A percentile compares a stretch with the other conserved stretches of the same genome.
phyloP scores from a whole-genome alignment of 768 basidiomycete genomes.

The Macrolepiota dolichaula region DNA sequence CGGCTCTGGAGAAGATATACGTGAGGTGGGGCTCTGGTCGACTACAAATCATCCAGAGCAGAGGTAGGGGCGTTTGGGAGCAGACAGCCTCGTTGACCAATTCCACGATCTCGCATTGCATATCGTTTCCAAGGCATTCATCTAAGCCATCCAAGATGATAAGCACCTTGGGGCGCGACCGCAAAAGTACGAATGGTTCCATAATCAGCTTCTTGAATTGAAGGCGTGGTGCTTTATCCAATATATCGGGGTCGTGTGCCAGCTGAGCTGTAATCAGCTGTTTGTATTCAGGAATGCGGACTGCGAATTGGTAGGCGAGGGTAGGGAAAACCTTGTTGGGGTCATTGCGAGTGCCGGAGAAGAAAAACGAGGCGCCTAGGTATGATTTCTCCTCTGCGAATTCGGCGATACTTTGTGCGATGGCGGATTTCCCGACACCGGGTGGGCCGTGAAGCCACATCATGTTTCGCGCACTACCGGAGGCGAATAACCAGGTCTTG shows the following conservation, averaged over 20 bases:
- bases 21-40: constrained; percentile 11
- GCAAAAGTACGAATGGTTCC: background rate
- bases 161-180: background rate
- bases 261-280: background rate
- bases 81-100: background rate
- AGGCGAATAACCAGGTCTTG: background rate
- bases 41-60: constrained; percentile 11
- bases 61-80: background rate
- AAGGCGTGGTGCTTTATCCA: background rate
- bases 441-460: constrained; percentile 7
- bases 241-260: background rate
- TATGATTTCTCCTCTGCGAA: background rate
- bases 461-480: background rate
- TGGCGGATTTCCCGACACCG: constrained; percentile 4
- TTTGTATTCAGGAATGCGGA: background rate
- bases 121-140: constrained; percentile 10
- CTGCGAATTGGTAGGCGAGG: constrained; percentile 1
- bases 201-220: background rate
- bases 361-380: constrained; percentile 5
- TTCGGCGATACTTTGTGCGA: background rate
- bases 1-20: background rate
- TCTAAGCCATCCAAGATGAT: constrained; percentile 12
- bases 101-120: constrained; percentile 8
- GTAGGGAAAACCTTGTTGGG: background rate
- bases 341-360: background rate